Evolutionary conservation across 495 filamentous ascomycete genomes (phyloP), one percentile per base, ranked within the genome.

Genomic region (Podospora pseudoanserina): DNA sequence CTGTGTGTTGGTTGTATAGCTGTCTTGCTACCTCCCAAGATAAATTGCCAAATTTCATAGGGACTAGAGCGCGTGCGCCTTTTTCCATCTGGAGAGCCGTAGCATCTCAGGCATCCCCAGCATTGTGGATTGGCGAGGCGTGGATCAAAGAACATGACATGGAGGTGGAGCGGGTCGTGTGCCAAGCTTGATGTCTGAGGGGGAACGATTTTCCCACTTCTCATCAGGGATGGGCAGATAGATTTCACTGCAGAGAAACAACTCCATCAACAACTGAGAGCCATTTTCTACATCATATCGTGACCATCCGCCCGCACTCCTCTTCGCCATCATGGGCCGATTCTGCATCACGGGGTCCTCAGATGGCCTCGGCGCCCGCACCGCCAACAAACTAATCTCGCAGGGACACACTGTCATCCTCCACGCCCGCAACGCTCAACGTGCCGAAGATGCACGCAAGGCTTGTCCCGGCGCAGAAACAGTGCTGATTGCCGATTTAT

Each of bases 321-420:
- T 11, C 39, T 11, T 49, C 39, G 2, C 9, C 13, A 3, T 49
- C 39, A 87, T 87, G 84, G 79, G 77, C 2, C 85, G 84, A 15
- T 83, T 88, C 67, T 84, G 87, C 74, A 86, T 88, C 59, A 88
- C 86, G 1, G 76, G 76, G 20, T 80, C 77, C 27, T 77, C 78
- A 5, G 77, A 80, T 68, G 86, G 86, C 68, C 81, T 88, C 30
- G 86, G 86, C 67, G 82, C 77, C 49, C 77, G 79, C 4, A 79
- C 82, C 0, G 86, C 86, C 56, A 82, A 82, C 67, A 65, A 75
- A 34, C 85, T 89, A 28, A 62, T 82, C 57, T 74, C 82, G 2
- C 78, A 79, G 44, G 85, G 86, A 57, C 85, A 89, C 75, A 72
- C 78, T 4, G 86, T 89, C 63, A 79, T 83, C 63, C 79, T 88